These are phyloP conservation scores for Bryoerythrophyllum caledonicum DNA, from an alignment of 225 moss, liverwort and hornwort species.

Conservation along the genomic window DNA sequence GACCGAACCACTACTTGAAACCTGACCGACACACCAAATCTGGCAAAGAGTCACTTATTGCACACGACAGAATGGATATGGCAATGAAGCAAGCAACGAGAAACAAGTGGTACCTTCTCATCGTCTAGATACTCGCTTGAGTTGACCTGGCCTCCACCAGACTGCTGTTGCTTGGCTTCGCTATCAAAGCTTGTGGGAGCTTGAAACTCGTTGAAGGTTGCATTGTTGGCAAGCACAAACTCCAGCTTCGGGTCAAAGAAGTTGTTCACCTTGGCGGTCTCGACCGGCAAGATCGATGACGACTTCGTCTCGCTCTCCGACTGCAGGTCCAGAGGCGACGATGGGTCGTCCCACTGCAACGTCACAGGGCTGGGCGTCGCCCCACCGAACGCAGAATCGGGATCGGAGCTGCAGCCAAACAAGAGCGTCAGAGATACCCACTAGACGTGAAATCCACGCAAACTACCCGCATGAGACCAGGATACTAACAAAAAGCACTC, in stretches of 20 bases:
- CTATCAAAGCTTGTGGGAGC: slow-evolving; percentile 16
- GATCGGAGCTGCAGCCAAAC: slow-evolving; percentile 28
- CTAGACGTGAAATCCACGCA: neutral
- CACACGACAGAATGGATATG: neutral
- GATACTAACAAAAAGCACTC: no score
- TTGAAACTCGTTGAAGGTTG: slow-evolving; percentile 11
- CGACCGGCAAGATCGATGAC: slow-evolving; percentile 6
- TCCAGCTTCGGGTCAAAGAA: slow-evolving; percentile 34
- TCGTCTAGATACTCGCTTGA: slow-evolving; percentile 15
- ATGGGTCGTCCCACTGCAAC: slow-evolving; percentile 33
- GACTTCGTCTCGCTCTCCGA: slow-evolving; percentile 23
- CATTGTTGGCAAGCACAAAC: slow-evolving; percentile 27
- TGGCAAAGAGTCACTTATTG: neutral
- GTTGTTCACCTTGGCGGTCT: slow-evolving; percentile 22
- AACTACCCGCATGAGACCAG: neutral
- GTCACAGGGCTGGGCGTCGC: slow-evolving; percentile 19
- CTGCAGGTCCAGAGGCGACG: slow-evolving; percentile 25
- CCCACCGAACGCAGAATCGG: slow-evolving; percentile 32
- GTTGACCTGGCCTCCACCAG: slow-evolving; percentile 19
- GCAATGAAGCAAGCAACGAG: neutral
- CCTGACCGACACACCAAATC: slow-evolving; percentile 24
- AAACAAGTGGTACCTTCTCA: slow-evolving; percentile 21
- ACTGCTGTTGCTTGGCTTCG: slow-evolving; percentile 17
- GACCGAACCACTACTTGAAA: slow-evolving; percentile 21
- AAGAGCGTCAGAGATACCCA: neutral